Base-by-base conservation (phyloP, 1,139 yeast species). In the Magnusiomyces sp. region DNA sequence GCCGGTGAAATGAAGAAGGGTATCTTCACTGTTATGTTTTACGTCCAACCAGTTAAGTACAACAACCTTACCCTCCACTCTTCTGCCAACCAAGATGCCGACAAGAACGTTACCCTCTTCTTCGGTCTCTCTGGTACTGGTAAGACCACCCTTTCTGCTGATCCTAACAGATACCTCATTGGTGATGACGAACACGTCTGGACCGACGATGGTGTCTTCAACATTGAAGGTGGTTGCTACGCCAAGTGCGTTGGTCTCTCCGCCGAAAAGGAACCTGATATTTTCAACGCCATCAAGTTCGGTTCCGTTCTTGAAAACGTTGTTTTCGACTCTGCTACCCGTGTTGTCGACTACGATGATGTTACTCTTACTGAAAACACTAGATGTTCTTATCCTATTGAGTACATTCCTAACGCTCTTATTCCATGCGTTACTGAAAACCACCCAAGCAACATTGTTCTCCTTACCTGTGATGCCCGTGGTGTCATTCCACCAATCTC, bases 1-100 rank as follows among this genome's bases (percentile, higher is more conserved):
- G 97, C 97, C 53, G 97, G 97, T 65, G 98, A 92, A 76, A 92
- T 92, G 98, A 92, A 92, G 78, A 92, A 92, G 76, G 98, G 98
- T 75, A 89, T 92, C 65, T 89, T 92, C 79, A 89, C 97, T 20
- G 97, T 92, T 56, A 92, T 92, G 97, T 92, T 92, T 75, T 92
- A 92, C 79, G 77, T 92, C 71, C 90, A 90, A 97, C 98, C 98
- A 56, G 83, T 92, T 64, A 87, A 80, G 72, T 87, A 90, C 76
- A 73, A 87, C 64, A 92, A 92, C 53, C 79, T 92, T 68, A 92
- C 97, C 46, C 79, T 92, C 69, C 98, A 92, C 73, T 90, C 97
- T 10, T 87, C 96, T 58, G 88, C 92, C 60, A 92, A 92, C 75
- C 95, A 89, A 74, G 97, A 96, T 69, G 67, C 73, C 37, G 72